A percentile compares a stretch with the other conserved stretches of the same genome.
Evolutionary conservation across 2,329 filamentous ascomycete species (phyloP).

Genomic region (Didymella glomerata): DNA sequence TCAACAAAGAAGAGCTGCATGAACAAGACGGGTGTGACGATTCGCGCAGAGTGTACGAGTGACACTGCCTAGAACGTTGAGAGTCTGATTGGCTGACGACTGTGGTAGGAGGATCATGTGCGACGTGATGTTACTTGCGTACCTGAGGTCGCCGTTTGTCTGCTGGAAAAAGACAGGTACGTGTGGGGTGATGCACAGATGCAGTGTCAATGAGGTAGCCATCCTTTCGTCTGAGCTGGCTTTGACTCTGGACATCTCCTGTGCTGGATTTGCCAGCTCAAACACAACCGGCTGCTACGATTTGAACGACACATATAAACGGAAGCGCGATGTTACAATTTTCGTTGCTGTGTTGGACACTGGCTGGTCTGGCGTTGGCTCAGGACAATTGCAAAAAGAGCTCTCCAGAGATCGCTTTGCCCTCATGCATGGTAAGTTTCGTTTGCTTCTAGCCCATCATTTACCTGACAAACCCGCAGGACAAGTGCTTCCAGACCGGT

Average conservation of each 20-base stretch:
- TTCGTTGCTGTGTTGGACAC: not conserved
- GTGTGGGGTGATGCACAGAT: not conserved
- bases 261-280: not conserved
- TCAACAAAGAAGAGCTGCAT: not conserved
- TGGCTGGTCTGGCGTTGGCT: not conserved
- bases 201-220: not conserved
- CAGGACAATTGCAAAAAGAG: not conserved
- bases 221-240: not conserved
- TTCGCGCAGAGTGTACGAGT: not conserved
- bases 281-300: too few relatives aligned
- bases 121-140: not conserved
- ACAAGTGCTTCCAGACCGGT: not conserved
- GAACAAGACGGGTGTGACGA: not conserved
- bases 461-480: not conserved
- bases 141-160: not conserved
- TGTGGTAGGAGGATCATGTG: not conserved
- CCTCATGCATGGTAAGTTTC: slow-evolving; percentile 6
- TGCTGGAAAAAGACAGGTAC: not conserved
- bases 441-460: not conserved
- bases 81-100: not conserved
- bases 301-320: not conserved
- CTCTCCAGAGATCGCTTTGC: not conserved
- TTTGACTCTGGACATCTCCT: not conserved
- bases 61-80: not conserved
- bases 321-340: not conserved